Evolutionary conservation across 352 stramenopile species (phyloP), one percentile per base, ranked within the genome.

Genomic region (Chrysophaeum taylorii): DNA sequence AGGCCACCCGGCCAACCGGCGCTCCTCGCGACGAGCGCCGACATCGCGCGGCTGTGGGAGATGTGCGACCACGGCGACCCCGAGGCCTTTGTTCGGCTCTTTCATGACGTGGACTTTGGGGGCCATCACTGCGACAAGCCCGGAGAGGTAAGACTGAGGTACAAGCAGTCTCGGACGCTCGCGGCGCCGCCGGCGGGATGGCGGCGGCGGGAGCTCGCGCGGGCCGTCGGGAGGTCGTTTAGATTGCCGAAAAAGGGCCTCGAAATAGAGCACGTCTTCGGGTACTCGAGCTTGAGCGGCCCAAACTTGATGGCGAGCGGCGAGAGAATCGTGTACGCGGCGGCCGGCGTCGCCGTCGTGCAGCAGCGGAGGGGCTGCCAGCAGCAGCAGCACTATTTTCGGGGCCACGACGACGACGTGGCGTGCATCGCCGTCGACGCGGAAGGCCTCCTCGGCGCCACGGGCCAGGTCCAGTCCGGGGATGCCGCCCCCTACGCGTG

Each of bases 321-420:
- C 18, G 81, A 86, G 52, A 79, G 88, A 37, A 89, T 93, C 48
- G 82, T 93, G 7, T 94, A 92, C 74, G 75, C 82, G 0, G 82
- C 85, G 18, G 89, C 85, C 1, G 80, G 86, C 0, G 80, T 92
- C 52, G 88, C 87, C 0, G 77, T 95, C 27, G 82, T 92, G 14
- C 89, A 89, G 78, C 85, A 91, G 54, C 85, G 82, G 16, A 84
- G 85, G 61, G 84, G 77, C 0, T 21, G 41, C 12, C 41, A 21
- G 14, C 21, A 50, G 5, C 23, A 76, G 0, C 89, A 95, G 60
- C n/a, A n/a, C 7, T 78, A 80, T 41, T 82, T 79, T 43, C 64
- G 43, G 12, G 83, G 76, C 0, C 89, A 95, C 75, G 90, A 81
- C 0, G 88, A 94, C 57, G 84, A 95, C 64, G 81, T 94, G 0